Base-by-base conservation (phyloP, 164 flowering plant genomes). In the Magnolia sinica region DNA sequence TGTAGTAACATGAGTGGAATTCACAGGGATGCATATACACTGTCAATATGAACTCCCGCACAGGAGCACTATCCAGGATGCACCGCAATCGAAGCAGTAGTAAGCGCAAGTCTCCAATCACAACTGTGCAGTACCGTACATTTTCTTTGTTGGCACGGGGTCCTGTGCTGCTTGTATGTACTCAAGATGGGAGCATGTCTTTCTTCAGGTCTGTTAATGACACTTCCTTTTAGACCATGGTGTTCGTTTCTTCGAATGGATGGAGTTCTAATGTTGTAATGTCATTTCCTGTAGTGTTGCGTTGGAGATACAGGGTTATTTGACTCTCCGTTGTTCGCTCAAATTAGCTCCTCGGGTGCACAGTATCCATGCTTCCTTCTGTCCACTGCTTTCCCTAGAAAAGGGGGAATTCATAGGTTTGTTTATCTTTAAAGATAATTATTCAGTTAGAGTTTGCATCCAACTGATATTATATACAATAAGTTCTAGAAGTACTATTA, bases 401-500 rank as follows among this genome's bases (percentile, higher is more conserved):
- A 94, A 92, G 80, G 99, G 99, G 79, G 98, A 96, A 81, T 96
- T 85, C 72, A 88, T 96, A 85, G 99, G 99, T 96, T 29, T 49
- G 91, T 80, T 52, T 81, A n/a, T 37, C 45, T 37, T 37, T 37
- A 37, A 37, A 37, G 7, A 37, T 37, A 37, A 5, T 37, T 5
- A 37, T 37, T 37, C 6, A 37, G 45, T 37, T 37, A 37, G 45
- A 37, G 45, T 37, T 37, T 37, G 45, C 45, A 37, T 37, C 45
- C 45, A 37, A 37, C 45, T 37, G 45, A 37, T 37, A 37, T 37
- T 7, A 37, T 37, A 37, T 37, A 37, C 45, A 37, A 37, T 37
- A 37, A 37, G 45, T 37, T 37, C 7, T 37, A 7, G 45, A 37
- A 37, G 45, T 37, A 37, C 4, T 37, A 37, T 37, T 37, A 3